Evolutionary conservation across 1,284 basidiomycete species (phyloP).

Genomic region (Heterobasidion parviporum): DNA sequence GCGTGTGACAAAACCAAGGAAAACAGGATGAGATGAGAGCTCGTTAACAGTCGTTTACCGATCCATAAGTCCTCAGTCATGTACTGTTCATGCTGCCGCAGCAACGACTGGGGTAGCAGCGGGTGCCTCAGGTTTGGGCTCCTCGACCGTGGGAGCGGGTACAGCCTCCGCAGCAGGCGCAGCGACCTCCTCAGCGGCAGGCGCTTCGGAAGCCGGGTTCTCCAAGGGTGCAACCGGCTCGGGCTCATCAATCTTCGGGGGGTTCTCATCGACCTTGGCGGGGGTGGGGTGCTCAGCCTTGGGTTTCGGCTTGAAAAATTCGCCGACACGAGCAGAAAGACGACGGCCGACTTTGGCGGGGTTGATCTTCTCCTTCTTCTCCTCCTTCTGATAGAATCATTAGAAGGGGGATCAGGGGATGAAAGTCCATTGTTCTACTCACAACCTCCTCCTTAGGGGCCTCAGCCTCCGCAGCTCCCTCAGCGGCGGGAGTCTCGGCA

Average conservation of each 20-base stretch:
- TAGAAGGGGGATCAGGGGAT: background rate
- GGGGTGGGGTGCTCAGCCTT: slow-evolving; percentile 61
- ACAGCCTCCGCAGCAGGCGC: slow-evolving; percentile 24
- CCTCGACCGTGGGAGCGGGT: slow-evolving; percentile 23
- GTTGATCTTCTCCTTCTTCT: slow-evolving; percentile 21
- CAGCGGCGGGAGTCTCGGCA: slow-evolving; percentile 21
- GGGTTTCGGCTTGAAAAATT: slow-evolving; percentile 74
- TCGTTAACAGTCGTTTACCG: slow-evolving; percentile 45
- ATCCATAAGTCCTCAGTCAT: slow-evolving; percentile 14
- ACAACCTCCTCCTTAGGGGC: slow-evolving; percentile 60
- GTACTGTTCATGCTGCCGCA: slow-evolving; percentile 48
- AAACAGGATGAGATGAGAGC: slow-evolving; percentile 26
- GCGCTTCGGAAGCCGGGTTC: slow-evolving; percentile 43
- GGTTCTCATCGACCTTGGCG: slow-evolving; percentile 79
- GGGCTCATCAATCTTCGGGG: slow-evolving; percentile 73
- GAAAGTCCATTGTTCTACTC: slow-evolving; percentile 6
- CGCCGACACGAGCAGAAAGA: slow-evolving; percentile 66
- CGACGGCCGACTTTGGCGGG: slow-evolving; percentile 63
- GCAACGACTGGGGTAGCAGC: slow-evolving; percentile 30
- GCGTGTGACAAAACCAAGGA: slow-evolving; percentile 28
- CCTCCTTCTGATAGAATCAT: slow-evolving; percentile 31
- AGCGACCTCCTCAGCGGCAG: slow-evolving; percentile 28
- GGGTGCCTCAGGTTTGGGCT: slow-evolving; percentile 28
- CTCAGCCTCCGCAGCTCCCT: slow-evolving; percentile 31
- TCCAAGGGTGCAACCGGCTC: slow-evolving; percentile 68